phyloP scores from a whole-genome alignment of 768 basidiomycete species.

The Hysterangium stoloniferum region DNA sequence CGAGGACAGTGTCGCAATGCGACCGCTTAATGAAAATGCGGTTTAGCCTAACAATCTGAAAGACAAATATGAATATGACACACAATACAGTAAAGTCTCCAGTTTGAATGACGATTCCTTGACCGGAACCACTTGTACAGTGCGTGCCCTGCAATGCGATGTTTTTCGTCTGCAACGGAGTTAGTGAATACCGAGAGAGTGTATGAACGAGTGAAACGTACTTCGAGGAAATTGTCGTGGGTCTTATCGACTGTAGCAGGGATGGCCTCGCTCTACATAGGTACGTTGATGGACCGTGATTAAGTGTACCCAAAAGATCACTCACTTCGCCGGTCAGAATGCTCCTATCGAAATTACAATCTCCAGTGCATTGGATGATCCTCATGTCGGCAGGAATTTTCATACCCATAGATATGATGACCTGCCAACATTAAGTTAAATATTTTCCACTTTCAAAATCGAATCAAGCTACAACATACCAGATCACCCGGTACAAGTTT shows the following conservation, averaged over 20 bases:
- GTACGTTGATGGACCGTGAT: slow-evolving; percentile 29
- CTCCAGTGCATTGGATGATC: slow-evolving; percentile 49
- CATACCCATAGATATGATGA: slow-evolving; percentile 54
- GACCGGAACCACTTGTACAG: slow-evolving; percentile 41
- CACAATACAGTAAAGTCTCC: slow-evolving; percentile 46
- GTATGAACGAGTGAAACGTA: neutral
- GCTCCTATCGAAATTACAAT: slow-evolving; percentile 54
- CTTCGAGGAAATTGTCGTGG: slow-evolving; percentile 23
- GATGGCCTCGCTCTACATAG: slow-evolving; percentile 17
- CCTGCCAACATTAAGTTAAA: slow-evolving; percentile 13
- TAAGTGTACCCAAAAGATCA: slow-evolving; percentile 21
- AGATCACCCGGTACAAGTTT: slow-evolving; percentile 64
- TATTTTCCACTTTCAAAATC: neutral
- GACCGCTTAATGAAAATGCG: slow-evolving; percentile 20
- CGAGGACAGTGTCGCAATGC: slow-evolving; percentile 32
- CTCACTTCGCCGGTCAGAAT: slow-evolving; percentile 57
- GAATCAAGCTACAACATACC: slow-evolving; percentile 10
- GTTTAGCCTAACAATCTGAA: slow-evolving; percentile 7
- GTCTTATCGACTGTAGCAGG: slow-evolving; percentile 26
- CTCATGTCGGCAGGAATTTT: slow-evolving; percentile 66
- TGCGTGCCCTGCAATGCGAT: slow-evolving; percentile 52
- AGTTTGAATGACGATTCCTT: slow-evolving; percentile 40
- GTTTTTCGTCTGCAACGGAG: slow-evolving; percentile 39
- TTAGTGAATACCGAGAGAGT: neutral
- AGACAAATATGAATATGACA: slow-evolving; percentile 26